These are phyloP conservation scores for Yamadazyma trypodendri DNA, from an alignment of 1,139 yeast species.

Conservation along the genomic window DNA sequence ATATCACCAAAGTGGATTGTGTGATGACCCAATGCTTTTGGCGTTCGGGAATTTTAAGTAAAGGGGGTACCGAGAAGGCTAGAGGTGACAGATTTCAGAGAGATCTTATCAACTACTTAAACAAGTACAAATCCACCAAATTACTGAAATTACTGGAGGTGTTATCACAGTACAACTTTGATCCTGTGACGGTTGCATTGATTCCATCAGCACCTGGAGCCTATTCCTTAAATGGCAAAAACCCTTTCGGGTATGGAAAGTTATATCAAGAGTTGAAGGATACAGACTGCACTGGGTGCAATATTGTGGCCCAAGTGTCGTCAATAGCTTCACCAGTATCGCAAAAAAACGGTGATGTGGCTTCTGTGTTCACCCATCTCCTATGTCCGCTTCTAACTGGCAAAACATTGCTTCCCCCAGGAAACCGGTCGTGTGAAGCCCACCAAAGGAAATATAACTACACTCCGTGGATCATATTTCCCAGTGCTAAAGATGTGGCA, in stretches of 20 bases:
- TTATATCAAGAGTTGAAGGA: constrained; percentile 41
- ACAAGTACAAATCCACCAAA: constrained; percentile 33
- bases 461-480: constrained; percentile 51
- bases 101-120: constrained; percentile 44
- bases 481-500: constrained; percentile 51
- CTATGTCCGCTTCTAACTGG: constrained; percentile 43
- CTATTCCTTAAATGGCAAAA: constrained; percentile 19
- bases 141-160: constrained; percentile 26
- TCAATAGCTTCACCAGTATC: constrained; percentile 58
- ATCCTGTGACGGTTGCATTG: constrained; percentile 48
- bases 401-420: constrained; percentile 28
- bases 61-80: constrained; percentile 8
- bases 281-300: constrained; percentile 23
- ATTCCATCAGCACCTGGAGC: constrained; percentile 58
- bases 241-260: constrained; percentile 51
- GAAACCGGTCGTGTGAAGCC: constrained; percentile 20
- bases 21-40: constrained; percentile 65
- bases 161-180: constrained; percentile 42
- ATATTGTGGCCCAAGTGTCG: constrained; percentile 51
- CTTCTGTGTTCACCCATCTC: constrained; percentile 56
- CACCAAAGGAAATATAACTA: constrained; percentile 33
- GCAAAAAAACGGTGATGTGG: constrained; percentile 25
- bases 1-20: constrained; percentile 54
- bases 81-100: constrained; percentile 24
- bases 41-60: constrained; percentile 51